phyloP scores from a whole-genome alignment of 2,329 filamentous ascomycete genomes.

The Elsinoe perseae region DNA sequence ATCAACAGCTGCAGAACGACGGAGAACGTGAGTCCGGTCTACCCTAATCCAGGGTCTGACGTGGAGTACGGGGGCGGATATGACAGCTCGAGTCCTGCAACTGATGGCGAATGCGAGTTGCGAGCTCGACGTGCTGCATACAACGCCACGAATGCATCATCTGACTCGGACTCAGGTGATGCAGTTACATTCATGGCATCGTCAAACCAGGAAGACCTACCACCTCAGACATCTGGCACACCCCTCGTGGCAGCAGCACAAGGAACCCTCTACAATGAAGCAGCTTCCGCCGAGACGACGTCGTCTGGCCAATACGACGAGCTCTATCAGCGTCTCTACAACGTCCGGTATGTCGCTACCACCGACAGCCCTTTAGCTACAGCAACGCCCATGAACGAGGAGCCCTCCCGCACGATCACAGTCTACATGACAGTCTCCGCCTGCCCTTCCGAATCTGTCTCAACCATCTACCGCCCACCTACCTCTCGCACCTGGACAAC shows the following conservation, averaged over 20 bases:
- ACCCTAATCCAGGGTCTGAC: slow-evolving; percentile 35
- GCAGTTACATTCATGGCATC: too few relatives aligned
- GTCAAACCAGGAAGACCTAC: too few relatives aligned
- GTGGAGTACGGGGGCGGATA: slow-evolving; percentile 34
- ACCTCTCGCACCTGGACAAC: slow-evolving; percentile 14
- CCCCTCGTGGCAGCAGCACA: slow-evolving; percentile 5
- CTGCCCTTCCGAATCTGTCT: neutral
- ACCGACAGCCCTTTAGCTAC: neutral
- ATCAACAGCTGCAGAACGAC: slow-evolving; percentile 35
- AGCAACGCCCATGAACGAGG: neutral
- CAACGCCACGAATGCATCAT: neutral
- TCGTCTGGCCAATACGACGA: neutral
- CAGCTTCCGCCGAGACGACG: slow-evolving; percentile 13
- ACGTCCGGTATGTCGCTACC: slow-evolving; percentile 11
- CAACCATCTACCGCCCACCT: slow-evolving; percentile 10
- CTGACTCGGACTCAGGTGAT: too few relatives aligned
- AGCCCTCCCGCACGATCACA: slow-evolving; percentile 14
- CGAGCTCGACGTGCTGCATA: slow-evolving; percentile 21
- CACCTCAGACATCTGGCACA: neutral
- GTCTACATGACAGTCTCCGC: slow-evolving; percentile 14
- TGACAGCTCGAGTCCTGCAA: slow-evolving; percentile 23
- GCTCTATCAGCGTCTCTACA: neutral
- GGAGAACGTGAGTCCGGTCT: slow-evolving; percentile 34
- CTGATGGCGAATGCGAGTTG: slow-evolving; percentile 28
- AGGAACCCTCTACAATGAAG: neutral